Evolutionary conservation across 2,329 filamentous ascomycete species (phyloP), one percentile per base, ranked within the genome.

Genomic region (Cladosporium austrohemisphaericum): DNA sequence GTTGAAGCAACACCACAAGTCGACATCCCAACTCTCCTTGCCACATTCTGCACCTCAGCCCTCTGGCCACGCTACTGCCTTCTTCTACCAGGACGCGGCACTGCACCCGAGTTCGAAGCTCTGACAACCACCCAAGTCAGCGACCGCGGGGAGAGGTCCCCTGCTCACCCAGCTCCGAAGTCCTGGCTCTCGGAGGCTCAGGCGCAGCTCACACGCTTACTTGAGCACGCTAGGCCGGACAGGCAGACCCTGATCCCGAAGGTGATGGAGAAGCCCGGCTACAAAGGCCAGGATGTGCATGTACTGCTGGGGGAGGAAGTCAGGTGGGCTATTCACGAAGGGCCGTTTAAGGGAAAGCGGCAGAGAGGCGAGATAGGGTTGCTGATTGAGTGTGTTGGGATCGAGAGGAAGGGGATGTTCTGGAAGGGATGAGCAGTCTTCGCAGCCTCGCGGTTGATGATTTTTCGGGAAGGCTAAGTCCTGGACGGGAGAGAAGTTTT

Each of bases 61-160:
- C 33, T 48, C 25, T 48, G 45, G 45, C 33, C 45, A 31, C 33
- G 45, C 26, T 48, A 40, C n/a, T 48, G 45, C 25, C 18, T 23
- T 7, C 35, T 48, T 5, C 35, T 26, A 4, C 25, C 28, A 4
- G 28, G 18, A 33, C 11, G 9, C 13, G 16, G 25, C 8, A 23
- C 41, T n/a, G 14, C 41, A n/a, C 18, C 19, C 19, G 13, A 33
- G 1, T 14, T 33, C 19, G 22, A 14, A 23, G 20, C 29, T 3
- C 11, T 25, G 13, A 33, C 41, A 5, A 14, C 28, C 10, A 44
- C 10, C 28, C n/a, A 13, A 44, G n/a, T 25, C 41, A 13, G 33
- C 20, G 22, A 25, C 20, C 41, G n/a, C 20, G 29, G 41, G 13
- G 26, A 16, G 7, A 33, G 20, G 10, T 9, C 9, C n/a, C 41